Evolutionary conservation across 768 basidiomycete genomes (phyloP), one percentile per base, ranked within the genome.

Genomic region (Pulveroboletus sp.): DNA sequence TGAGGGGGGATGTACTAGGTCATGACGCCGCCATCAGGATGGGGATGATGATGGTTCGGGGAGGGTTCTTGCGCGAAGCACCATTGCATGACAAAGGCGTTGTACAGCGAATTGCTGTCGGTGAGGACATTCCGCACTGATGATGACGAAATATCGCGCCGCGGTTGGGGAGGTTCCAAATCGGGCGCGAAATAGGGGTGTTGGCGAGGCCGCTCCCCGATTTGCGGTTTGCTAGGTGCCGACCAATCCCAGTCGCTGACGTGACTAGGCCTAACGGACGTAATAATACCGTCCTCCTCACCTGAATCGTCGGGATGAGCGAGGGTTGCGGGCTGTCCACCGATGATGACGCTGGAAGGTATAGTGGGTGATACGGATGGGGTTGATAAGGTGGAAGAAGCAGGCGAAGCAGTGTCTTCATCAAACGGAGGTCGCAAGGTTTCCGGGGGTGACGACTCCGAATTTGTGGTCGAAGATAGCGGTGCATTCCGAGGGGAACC

Each of bases 71-170:
- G 74, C 8, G 81, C 82, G 64, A 86, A 86, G 63, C 84, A 85
- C 84, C 84, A 86, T 61, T 82, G 78, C 47, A 70, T 58, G 43
- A 85, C 77, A 51, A 85, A 80, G 20, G 81, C 80, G 46, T 83
- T 76, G 58, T 85, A 85, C 14, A 68, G 65, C 24, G 69, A 61
- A 36, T 71, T 67, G 72, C 47, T 57, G 35, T 51, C 41, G 7
- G 35, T 16, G 12, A 49, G 6, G 10, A 23, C 35, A 10, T 38
- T 45, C 27, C 19, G 14, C 8, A n/a, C n/a, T n/a, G n/a, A n/a
- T n/a, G n/a, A n/a, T n/a, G n/a, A n/a, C n/a, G n/a, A n/a, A n/a
- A n/a, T n/a, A n/a, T n/a, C n/a, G n/a, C n/a, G n/a, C n/a, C n/a
- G n/a, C n/a, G n/a, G n/a, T n/a, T n/a, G n/a, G n/a, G n/a, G n/a